phyloP scores from a whole-genome alignment of 2,329 filamentous ascomycete species.

The Claviceps monticola region DNA sequence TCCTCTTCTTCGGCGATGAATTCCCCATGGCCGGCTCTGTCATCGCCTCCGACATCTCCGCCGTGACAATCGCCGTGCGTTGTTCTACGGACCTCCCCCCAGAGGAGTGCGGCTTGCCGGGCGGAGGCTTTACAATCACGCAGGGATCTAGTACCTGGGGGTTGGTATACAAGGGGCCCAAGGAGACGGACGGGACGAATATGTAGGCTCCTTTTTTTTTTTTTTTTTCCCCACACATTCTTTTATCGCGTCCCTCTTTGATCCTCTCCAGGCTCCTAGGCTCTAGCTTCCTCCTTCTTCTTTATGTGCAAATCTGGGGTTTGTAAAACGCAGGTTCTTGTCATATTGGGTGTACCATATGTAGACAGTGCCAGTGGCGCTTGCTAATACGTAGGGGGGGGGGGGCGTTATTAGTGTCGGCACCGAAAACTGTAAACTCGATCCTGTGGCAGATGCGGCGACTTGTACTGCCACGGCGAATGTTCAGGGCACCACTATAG shows the following conservation, averaged over 20 bases:
- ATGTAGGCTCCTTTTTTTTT: neutral
- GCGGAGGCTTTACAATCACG: constrained; percentile 11
- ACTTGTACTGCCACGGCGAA: constrained; percentile 10
- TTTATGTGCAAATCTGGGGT: neutral
- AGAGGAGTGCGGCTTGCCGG: constrained; percentile 13
- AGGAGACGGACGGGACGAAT: neutral
- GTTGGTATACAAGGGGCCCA: constrained; percentile 4
- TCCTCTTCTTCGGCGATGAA: constrained; percentile 14
- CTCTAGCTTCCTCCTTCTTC: no score
- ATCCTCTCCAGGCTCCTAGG: no score
- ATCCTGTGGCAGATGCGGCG: constrained; percentile 12
- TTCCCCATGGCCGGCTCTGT: constrained; percentile 17
- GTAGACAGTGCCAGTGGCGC: no score
- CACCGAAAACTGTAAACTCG: constrained; percentile 13
- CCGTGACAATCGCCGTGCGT: constrained; percentile 18
- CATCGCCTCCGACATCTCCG: constrained; percentile 12
- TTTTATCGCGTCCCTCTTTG: no score
- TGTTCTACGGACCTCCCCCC: constrained; percentile 11
- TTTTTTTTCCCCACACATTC: no score
- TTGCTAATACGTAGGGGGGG: no score
- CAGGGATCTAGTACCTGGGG: constrained; percentile 16
- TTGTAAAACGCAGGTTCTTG: no score
- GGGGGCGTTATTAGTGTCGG: constrained; percentile 4
- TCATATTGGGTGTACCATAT: no score
- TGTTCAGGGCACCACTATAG: neutral